phyloP scores from a whole-genome alignment of 441 rosid genomes.

The Oxalis stricta region DNA sequence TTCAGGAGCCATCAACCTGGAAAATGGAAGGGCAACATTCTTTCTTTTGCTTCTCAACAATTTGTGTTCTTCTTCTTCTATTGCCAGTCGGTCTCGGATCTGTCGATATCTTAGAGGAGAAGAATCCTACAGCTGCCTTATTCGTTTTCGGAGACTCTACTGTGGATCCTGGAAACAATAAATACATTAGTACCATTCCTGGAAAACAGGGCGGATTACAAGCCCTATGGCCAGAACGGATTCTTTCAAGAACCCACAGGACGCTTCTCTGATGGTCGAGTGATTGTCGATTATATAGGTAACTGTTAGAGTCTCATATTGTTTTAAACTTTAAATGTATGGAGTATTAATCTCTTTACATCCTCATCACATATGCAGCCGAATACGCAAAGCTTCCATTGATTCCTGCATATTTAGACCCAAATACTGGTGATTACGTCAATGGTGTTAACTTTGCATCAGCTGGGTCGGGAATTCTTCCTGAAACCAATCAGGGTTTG shows the following conservation, averaged over 20 bases:
- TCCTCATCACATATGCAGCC: conserved; percentile 12
- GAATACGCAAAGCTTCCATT: conserved; percentile 36
- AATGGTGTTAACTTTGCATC: conserved; percentile 41
- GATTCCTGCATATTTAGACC: conserved; percentile 34
- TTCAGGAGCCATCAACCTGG: background rate
- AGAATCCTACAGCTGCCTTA: conserved; percentile 14
- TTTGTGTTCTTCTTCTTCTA: conserved; percentile 1
- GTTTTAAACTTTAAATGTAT: too few relatives aligned
- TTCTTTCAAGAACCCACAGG: conserved; percentile 33
- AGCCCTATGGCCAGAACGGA: conserved; percentile 36
- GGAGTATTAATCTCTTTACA: too few relatives aligned
- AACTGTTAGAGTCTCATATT: too few relatives aligned
- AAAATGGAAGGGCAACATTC: conserved; percentile 13
- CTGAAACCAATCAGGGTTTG: conserved; percentile 29
- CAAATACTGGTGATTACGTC: conserved; percentile 20
- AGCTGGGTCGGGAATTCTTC: conserved; percentile 37
- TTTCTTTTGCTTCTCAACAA: background rate
- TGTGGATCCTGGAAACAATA: conserved; percentile 41
- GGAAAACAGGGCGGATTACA: conserved; percentile 23
- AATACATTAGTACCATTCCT: conserved; percentile 26
- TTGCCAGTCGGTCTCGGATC: background rate
- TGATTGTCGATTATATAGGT: conserved; percentile 46
- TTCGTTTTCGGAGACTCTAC: conserved; percentile 50
- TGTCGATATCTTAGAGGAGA: conserved; percentile 1
- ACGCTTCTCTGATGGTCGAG: conserved; percentile 47